phyloP scores from a whole-genome alignment of 352 stramenopile genomes.

The Phytopythium chamaehyphon region DNA sequence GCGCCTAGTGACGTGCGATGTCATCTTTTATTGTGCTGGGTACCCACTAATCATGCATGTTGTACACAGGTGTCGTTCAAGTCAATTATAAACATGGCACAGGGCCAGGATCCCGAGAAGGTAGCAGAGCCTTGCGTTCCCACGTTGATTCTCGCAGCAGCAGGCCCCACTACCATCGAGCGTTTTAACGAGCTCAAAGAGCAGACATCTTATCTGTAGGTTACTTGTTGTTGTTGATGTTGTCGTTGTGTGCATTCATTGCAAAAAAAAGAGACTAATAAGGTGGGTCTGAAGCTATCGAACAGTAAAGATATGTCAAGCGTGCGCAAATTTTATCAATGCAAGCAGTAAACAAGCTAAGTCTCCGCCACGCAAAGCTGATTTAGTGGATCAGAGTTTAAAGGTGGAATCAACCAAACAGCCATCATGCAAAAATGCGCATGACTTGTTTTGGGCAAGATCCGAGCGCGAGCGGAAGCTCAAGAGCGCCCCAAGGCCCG shows the following conservation, averaged over 20 bases:
- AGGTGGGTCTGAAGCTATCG: conserved; percentile 28
- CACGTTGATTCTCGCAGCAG: conserved; percentile 27
- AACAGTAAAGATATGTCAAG: conserved; percentile 35
- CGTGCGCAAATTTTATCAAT: conserved; percentile 28
- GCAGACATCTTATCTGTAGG: conserved; percentile 34
- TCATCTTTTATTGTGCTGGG: too few species aligned
- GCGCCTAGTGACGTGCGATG: too few species aligned
- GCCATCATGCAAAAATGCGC: conserved; percentile 12
- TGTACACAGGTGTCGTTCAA: conserved; percentile 43
- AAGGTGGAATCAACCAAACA: conserved; percentile 11
- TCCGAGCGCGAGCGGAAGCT: conserved; percentile 15
- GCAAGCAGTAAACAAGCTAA: conserved; percentile 1
- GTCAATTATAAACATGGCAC: conserved; percentile 28
- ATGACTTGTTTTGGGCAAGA: conserved; percentile 35
- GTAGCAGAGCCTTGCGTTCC: conserved; percentile 7
- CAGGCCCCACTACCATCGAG: conserved; percentile 23
- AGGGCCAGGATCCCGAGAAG: conserved; percentile 8
- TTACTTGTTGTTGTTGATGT: too few species aligned
- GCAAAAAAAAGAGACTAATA: neutral
- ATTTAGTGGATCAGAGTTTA: neutral
- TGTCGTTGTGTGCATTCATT: too few species aligned
- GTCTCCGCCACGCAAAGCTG: conserved; percentile 1
- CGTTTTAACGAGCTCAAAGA: conserved; percentile 42
- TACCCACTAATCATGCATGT: too few species aligned
- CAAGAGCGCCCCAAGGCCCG: conserved; percentile 14